Conservation (phyloP, 345 rosid genomes). For the Streptanthus diversifolius region DNA sequence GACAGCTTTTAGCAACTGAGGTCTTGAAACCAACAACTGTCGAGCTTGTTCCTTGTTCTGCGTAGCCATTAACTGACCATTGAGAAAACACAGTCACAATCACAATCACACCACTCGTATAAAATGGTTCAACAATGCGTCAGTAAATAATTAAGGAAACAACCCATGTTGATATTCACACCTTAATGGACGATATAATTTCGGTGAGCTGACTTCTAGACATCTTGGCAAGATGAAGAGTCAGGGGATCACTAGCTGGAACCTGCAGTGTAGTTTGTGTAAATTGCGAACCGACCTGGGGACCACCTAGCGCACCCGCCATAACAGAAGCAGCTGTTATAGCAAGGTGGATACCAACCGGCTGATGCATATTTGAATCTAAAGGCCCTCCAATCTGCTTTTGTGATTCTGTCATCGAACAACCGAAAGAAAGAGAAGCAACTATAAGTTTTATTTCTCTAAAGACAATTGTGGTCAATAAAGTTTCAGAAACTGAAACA, state of each 20-base stretch:
- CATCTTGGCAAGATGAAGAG: slow-evolving; percentile 88
- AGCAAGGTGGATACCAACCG: slow-evolving; percentile 83
- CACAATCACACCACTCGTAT: not conserved
- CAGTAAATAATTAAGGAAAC: not conserved
- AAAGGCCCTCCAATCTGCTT: slow-evolving; percentile 61
- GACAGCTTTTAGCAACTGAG: slow-evolving; percentile 78
- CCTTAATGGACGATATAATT: slow-evolving; percentile 76
- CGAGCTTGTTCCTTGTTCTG: slow-evolving; percentile 69
- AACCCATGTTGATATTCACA: slow-evolving; percentile 20
- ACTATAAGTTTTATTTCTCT: not conserved
- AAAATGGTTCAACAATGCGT: slow-evolving; percentile 10
- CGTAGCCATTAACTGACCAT: slow-evolving; percentile 60
- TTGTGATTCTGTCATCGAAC: slow-evolving; percentile 45
- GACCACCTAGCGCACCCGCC: slow-evolving; percentile 77
- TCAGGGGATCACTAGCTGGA: slow-evolving; percentile 71
- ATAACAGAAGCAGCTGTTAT: slow-evolving; percentile 68
- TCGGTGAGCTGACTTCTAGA: slow-evolving; percentile 83
- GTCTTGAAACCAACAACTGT: slow-evolving; percentile 68
- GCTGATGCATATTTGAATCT: slow-evolving; percentile 59
- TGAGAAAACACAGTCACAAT: slow-evolving; percentile 10
- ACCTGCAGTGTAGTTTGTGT: slow-evolving; percentile 51
- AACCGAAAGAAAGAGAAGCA: slow-evolving; percentile 3
- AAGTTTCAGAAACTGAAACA: slow-evolving; percentile 1
- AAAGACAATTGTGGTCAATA: not conserved
- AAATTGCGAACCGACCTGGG: slow-evolving; percentile 51